These are phyloP conservation scores for Boletus semigastroideus DNA, from an alignment of 1,284 basidiomycete genomes.

Conservation along the genomic window DNA sequence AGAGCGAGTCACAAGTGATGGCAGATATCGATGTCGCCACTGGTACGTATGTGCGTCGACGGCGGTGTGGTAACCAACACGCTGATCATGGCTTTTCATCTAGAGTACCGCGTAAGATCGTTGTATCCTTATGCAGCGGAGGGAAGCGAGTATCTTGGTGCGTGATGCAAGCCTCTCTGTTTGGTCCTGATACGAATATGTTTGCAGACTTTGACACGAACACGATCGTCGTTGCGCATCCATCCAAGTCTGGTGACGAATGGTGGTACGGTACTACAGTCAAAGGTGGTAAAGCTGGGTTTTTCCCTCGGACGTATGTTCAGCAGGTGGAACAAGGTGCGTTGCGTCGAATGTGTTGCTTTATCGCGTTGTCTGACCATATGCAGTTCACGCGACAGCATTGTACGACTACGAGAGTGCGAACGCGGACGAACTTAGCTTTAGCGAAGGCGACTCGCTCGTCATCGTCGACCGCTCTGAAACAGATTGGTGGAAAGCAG, in stretches of 20 bases:
- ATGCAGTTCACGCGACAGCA: conserved; percentile 67
- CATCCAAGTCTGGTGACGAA: conserved; percentile 80
- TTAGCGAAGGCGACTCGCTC: conserved; percentile 76
- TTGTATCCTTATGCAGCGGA: conserved; percentile 85
- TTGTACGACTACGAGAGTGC: conserved; percentile 74
- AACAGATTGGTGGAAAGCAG: conserved; percentile 92
- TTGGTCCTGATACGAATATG: conserved; percentile 8
- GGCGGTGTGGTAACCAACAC: background rate
- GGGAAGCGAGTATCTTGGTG: conserved; percentile 84
- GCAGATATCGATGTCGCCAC: conserved; percentile 77
- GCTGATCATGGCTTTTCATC: conserved; percentile 1
- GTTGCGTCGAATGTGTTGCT: conserved; percentile 28
- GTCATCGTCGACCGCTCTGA: conserved; percentile 80
- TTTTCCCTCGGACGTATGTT: conserved; percentile 92
- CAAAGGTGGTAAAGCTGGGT: conserved; percentile 70
- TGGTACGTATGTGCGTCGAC: conserved; percentile 38
- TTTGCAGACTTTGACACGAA: conserved; percentile 79
- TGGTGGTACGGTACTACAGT: conserved; percentile 93
- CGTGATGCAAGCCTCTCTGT: conserved; percentile 26
- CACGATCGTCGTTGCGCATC: conserved; percentile 76
- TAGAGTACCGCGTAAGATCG: conserved; percentile 74
- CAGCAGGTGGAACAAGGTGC: conserved; percentile 66
- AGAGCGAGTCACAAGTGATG: conserved; percentile 50
- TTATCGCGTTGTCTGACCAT: conserved; percentile 1
- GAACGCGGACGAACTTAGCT: conserved; percentile 78